A percentile compares a stretch with the other conserved stretches of the same genome.
Evolutionary conservation across 106 monocot species (phyloP).

Genomic region (Dendrobium huoshanense): DNA sequence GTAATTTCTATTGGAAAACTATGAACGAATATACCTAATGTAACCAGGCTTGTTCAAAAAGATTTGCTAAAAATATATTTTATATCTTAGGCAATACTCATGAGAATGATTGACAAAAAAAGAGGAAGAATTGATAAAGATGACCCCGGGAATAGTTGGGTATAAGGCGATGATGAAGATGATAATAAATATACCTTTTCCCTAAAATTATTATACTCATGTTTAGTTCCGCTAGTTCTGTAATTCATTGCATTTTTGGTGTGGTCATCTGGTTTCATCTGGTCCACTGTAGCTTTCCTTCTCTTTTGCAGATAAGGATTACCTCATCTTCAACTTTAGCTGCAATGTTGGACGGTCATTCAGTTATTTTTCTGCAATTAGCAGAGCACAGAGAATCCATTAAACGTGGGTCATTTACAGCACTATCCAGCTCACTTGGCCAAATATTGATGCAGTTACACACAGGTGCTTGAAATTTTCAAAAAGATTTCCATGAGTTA

Average conservation of each 20-base stretch:
- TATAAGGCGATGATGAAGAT: neutral
- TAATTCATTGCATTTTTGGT: neutral
- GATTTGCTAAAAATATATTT: too few relatives aligned
- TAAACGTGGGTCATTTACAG: conserved; percentile 78
- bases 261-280: neutral
- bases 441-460: conserved; percentile 87
- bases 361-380: conserved; percentile 67
- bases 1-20: too few relatives aligned
- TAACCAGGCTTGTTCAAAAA: too few relatives aligned
- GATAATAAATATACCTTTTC: neutral
- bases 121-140: neutral
- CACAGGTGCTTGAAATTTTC: conserved; percentile 44
- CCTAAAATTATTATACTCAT: neutral
- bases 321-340: conserved; percentile 70
- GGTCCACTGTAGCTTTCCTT: neutral
- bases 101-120: neutral
- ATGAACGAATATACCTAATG: too few relatives aligned
- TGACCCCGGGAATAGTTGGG: neutral
- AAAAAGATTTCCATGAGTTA: neutral
- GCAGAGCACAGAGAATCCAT: conserved; percentile 72
- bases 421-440: conserved; percentile 85
- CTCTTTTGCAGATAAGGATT: conserved; percentile 45
- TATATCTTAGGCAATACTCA: neutral
- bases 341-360: conserved; percentile 64
- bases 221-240: neutral